These are phyloP conservation scores for Colletotrichum orchidophilum DNA, from an alignment of 2,329 filamentous ascomycete genomes.

Conservation along the genomic window DNA sequence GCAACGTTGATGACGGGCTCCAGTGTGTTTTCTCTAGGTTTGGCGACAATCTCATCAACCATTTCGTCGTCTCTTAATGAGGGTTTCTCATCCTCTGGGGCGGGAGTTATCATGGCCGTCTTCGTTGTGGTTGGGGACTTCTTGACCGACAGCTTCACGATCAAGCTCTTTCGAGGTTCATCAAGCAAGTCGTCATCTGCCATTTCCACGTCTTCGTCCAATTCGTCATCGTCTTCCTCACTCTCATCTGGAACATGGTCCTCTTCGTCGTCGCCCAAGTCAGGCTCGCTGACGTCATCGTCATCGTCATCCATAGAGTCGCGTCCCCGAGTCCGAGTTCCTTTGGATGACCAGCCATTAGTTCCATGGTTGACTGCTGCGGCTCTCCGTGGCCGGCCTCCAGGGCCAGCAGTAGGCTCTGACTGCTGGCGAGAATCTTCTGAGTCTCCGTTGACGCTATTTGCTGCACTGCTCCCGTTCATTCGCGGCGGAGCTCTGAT, in stretches of 20 bases:
- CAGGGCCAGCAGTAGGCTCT: slow-evolving; percentile 50
- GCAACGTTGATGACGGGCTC: slow-evolving; percentile 30
- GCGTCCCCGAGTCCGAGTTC: slow-evolving; percentile 44
- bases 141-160: slow-evolving; percentile 76
- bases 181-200: slow-evolving; percentile 63
- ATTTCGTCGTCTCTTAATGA: background rate
- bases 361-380: slow-evolving; percentile 59
- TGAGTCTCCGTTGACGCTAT: slow-evolving; percentile 57
- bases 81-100: slow-evolving; percentile 10
- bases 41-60: slow-evolving; percentile 19
- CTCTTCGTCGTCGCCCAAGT: slow-evolving; percentile 80
- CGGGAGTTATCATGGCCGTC: slow-evolving; percentile 14
- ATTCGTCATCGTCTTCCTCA: slow-evolving; percentile 66
- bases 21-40: slow-evolving; percentile 24
- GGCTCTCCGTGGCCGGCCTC: slow-evolving; percentile 60
- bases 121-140: slow-evolving; percentile 43
- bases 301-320: slow-evolving; percentile 70
- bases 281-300: slow-evolving; percentile 71
- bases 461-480: slow-evolving; percentile 62
- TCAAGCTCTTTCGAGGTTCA: slow-evolving; percentile 64
- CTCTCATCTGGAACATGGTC: slow-evolving; percentile 71
- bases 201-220: slow-evolving; percentile 66
- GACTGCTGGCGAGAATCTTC: slow-evolving; percentile 41
- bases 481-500: slow-evolving; percentile 75
- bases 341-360: slow-evolving; percentile 55